Conservation (phyloP, 768 basidiomycete genomes). For the Chlorophyllum brunneum region DNA sequence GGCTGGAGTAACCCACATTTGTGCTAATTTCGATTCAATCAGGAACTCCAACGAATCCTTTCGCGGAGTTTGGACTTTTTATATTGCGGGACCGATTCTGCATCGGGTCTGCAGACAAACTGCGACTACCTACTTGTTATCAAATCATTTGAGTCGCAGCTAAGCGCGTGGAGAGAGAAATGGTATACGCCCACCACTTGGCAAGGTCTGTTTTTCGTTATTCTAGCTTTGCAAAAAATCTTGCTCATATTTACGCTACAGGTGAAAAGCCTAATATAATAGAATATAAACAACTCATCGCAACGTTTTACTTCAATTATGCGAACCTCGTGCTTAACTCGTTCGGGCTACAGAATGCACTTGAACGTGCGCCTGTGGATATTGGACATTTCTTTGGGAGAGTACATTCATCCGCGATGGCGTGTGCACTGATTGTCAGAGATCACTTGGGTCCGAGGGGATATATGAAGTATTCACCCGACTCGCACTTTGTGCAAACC, state of each 20-base stretch:
- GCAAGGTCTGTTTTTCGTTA: conserved; percentile 24
- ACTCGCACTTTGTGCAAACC: conserved; percentile 86
- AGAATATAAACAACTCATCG: conserved; percentile 49
- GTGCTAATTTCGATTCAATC: not conserved
- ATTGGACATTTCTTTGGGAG: conserved; percentile 83
- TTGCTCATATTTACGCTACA: conserved; percentile 14
- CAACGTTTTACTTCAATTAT: conserved; percentile 81
- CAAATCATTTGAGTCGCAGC: conserved; percentile 80
- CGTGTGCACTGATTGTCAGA: conserved; percentile 67
- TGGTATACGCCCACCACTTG: conserved; percentile 40
- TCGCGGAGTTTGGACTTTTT: conserved; percentile 87
- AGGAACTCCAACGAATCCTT: conserved; percentile 88
- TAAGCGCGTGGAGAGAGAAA: conserved; percentile 53
- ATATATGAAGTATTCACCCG: conserved; percentile 79
- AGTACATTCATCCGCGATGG: conserved; percentile 67
- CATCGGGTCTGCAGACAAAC: conserved; percentile 79
- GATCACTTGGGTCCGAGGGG: conserved; percentile 78
- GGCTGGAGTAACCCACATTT: too few relatives aligned
- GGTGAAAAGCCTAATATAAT: conserved; percentile 21
- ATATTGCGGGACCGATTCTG: conserved; percentile 75
- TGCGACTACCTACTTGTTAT: conserved; percentile 84
- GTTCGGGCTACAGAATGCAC: conserved; percentile 94
- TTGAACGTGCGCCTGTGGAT: conserved; percentile 71
- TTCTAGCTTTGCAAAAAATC: not conserved
- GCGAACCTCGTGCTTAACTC: conserved; percentile 88